Evolutionary conservation across 2,329 filamentous ascomycete species (phyloP).

Genomic region (Fusarium liriodendri): DNA sequence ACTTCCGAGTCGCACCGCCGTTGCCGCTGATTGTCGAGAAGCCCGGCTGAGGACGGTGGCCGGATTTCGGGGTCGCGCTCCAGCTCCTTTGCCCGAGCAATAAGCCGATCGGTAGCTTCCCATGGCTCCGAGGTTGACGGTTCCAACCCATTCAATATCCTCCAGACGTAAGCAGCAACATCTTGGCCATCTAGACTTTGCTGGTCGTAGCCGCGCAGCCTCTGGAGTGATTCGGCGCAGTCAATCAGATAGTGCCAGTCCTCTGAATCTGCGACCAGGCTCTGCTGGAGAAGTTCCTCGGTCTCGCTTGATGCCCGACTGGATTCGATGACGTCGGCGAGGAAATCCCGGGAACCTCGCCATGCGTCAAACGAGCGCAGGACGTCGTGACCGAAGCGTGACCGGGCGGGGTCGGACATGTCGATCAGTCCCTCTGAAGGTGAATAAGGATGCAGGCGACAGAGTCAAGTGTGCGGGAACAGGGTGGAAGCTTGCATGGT

Average conservation of each 20-base stretch:
- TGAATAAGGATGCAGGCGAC: neutral
- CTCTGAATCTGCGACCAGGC: conserved; percentile 48
- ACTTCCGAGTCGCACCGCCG: conserved; percentile 10
- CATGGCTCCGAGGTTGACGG: conserved; percentile 39
- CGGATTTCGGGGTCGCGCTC: conserved; percentile 37
- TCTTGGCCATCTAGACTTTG: conserved; percentile 48
- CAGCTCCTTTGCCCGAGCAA: conserved; percentile 45
- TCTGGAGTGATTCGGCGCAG: conserved; percentile 47
- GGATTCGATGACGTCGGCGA: conserved; percentile 47
- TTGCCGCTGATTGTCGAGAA: conserved; percentile 6
- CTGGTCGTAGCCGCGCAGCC: conserved; percentile 13
- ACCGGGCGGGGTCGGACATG: conserved; percentile 23
- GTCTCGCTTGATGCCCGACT: conserved; percentile 42
- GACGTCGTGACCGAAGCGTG: conserved; percentile 41
- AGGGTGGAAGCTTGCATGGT: neutral
- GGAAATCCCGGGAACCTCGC: conserved; percentile 46
- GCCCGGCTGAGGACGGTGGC: conserved; percentile 19
- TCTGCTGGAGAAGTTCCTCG: conserved; percentile 44
- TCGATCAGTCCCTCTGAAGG: conserved; percentile 15
- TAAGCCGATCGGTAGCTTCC: conserved; percentile 51
- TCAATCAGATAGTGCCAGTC: conserved; percentile 50
- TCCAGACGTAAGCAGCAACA: conserved; percentile 47
- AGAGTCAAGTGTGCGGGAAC: neutral
- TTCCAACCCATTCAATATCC: conserved; percentile 30
- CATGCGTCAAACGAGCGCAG: conserved; percentile 49